Conservation (phyloP, 73 alveolate genomes). For the Paramecium octaurelia region DNA sequence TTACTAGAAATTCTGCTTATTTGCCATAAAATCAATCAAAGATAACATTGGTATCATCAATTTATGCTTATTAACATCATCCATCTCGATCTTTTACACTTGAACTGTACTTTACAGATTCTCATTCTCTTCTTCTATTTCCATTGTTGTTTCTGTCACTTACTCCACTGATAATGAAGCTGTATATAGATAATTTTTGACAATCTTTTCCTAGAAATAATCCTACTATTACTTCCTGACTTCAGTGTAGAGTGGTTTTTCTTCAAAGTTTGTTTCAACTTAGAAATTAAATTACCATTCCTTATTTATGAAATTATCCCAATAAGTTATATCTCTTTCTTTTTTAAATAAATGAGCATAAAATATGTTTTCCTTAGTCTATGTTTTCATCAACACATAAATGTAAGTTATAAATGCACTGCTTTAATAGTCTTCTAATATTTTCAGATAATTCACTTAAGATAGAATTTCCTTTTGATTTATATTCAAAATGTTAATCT, state of each 20-base stretch:
- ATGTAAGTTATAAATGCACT: constrained; percentile 83
- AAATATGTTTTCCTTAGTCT: constrained; percentile 90
- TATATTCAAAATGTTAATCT: constrained; percentile 65
- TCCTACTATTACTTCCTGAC: not conserved
- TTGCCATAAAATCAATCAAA: constrained; percentile 77
- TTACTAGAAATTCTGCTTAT: constrained; percentile 61
- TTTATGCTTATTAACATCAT: constrained; percentile 53
- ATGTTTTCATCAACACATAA: constrained; percentile 84
- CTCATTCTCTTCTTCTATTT: not conserved
- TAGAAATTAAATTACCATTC: constrained; percentile 83
- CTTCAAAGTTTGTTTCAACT: constrained; percentile 90
- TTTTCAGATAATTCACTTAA: constrained; percentile 49
- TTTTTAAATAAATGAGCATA: constrained; percentile 76
- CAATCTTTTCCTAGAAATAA: not conserved
- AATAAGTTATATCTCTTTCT: constrained; percentile 76
- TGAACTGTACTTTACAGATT: not conserved
- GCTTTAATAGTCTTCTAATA: constrained; percentile 73
- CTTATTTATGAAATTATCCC: constrained; percentile 77
- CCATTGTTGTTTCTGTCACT: constrained; percentile 29
- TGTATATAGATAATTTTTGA: constrained; percentile 52
- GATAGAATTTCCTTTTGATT: constrained; percentile 46
- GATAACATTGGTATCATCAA: constrained; percentile 87
- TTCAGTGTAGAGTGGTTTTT: not conserved
- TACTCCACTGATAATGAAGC: constrained; percentile 53
- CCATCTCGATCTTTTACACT: constrained; percentile 38